Conservation (phyloP, 2,329 filamentous ascomycete genomes). For the Venturia oleaginea region DNA sequence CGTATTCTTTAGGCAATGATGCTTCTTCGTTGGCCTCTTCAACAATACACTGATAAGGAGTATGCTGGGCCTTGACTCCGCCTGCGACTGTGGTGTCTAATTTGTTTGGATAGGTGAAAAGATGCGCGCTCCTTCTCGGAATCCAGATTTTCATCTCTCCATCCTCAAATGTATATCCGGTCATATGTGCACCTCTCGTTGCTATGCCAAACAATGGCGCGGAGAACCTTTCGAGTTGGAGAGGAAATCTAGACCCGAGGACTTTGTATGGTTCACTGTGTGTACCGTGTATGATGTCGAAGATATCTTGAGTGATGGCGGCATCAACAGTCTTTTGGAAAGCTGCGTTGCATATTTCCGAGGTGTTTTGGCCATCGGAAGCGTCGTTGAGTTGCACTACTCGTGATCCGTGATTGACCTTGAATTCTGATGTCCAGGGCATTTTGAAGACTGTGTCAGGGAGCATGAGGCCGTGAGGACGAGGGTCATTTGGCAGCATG, state of each 20-base stretch:
- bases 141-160: constrained; percentile 22
- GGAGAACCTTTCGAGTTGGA: constrained; percentile 15
- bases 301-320: constrained; percentile 27
- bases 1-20: constrained; percentile 18
- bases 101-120: constrained; percentile 25
- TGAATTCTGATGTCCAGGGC: constrained; percentile 38
- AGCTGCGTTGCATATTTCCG: constrained; percentile 29
- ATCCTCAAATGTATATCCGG: constrained; percentile 10
- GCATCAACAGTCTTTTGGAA: constrained; percentile 33
- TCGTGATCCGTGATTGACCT: constrained; percentile 25
- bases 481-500: constrained; percentile 35
- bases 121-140: constrained; percentile 18
- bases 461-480: constrained; percentile 44
- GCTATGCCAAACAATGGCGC: constrained; percentile 15
- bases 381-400: constrained; percentile 16
- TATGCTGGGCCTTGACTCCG: constrained; percentile 18
- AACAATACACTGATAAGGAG: constrained; percentile 21
- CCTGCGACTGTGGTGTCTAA: constrained; percentile 23
- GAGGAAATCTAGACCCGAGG: constrained; percentile 26
- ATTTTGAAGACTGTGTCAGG: constrained; percentile 38
- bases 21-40: constrained; percentile 24
- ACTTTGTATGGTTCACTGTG: constrained; percentile 37
- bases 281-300: constrained; percentile 31
- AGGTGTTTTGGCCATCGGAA: constrained; percentile 16
- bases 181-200: constrained; percentile 15